These are phyloP conservation scores for Globisporangium iwayamae DNA, from an alignment of 352 stramenopile genomes.

Conservation along the genomic window DNA sequence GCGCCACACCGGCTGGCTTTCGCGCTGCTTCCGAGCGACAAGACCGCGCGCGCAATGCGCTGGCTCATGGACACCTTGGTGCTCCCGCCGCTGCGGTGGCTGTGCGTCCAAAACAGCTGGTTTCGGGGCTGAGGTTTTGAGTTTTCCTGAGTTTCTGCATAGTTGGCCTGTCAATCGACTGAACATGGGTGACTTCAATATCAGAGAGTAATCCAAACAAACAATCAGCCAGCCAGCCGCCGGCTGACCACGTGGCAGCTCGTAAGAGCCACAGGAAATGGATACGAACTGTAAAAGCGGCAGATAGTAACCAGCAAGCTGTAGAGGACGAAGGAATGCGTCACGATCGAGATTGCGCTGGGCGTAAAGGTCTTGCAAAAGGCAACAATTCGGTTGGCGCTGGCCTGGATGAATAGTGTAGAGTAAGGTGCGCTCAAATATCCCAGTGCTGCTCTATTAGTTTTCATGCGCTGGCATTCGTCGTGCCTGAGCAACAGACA, in stretches of 20 bases:
- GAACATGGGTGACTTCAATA: not conserved
- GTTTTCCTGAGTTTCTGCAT: not conserved
- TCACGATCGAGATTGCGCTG: not conserved
- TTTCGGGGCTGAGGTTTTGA: not conserved
- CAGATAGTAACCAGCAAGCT: not conserved
- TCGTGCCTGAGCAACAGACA: not conserved
- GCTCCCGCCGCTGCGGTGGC: slow-evolving; percentile 33
- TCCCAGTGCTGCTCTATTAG: not conserved
- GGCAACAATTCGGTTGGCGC: not conserved
- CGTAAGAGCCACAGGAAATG: not conserved
- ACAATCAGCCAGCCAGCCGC: too few relatives aligned
- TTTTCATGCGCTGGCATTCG: not conserved
- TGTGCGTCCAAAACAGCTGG: slow-evolving; percentile 1
- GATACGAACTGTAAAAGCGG: not conserved
- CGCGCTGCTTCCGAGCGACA: slow-evolving; percentile 38
- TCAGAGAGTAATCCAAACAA: too few relatives aligned
- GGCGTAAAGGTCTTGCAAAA: not conserved
- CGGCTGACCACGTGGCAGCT: slow-evolving; percentile 1
- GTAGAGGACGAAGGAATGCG: not conserved
- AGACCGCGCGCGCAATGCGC: slow-evolving; percentile 38
- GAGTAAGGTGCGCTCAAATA: not conserved
- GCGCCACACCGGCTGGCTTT: slow-evolving; percentile 44
- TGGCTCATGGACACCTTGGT: slow-evolving; percentile 43
- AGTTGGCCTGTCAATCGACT: not conserved
- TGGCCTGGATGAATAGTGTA: not conserved